phyloP scores from a whole-genome alignment of 1,284 basidiomycete genomes.

The Tylopilus sp. region DNA sequence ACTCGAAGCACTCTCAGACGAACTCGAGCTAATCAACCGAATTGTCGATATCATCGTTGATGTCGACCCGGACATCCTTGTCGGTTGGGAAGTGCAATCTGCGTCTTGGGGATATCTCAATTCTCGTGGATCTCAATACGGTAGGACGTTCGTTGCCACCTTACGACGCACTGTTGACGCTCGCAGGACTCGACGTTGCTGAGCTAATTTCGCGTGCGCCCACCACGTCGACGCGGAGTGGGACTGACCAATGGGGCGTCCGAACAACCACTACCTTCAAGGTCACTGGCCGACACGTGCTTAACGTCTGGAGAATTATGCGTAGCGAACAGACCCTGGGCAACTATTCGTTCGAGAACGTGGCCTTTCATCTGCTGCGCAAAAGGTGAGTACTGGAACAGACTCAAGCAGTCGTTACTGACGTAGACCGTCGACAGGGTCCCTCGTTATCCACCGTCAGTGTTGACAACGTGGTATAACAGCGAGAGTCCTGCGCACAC shows the following conservation, averaged over 20 bases:
- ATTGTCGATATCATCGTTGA: constrained; percentile 73
- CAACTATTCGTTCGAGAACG: constrained; percentile 88
- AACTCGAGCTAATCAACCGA: constrained; percentile 80
- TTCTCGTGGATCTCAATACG: constrained; percentile 60
- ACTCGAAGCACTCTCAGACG: constrained; percentile 59
- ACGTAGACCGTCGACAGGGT: constrained; percentile 43
- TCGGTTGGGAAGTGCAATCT: constrained; percentile 89
- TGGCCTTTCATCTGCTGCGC: constrained; percentile 74
- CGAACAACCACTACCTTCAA: constrained; percentile 80
- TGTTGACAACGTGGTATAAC: constrained; percentile 71
- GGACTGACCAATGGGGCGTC: constrained; percentile 67
- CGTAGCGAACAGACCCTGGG: constrained; percentile 77
- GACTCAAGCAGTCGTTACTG: background rate
- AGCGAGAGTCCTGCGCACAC: constrained; percentile 53
- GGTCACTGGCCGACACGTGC: constrained; percentile 82
- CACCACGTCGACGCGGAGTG: constrained; percentile 33
- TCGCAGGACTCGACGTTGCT: constrained; percentile 61
- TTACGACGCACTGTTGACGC: background rate
- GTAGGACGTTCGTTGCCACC: constrained; percentile 35
- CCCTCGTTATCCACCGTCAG: constrained; percentile 68
- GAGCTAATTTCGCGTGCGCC: constrained; percentile 71
- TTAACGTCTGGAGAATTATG: constrained; percentile 93
- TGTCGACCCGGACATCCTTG: constrained; percentile 87
- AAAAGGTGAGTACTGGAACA: constrained; percentile 47
- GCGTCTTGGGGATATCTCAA: constrained; percentile 88